phyloP scores from a whole-genome alignment of 106 monocot genomes.

The Platanthera zijinensis region DNA sequence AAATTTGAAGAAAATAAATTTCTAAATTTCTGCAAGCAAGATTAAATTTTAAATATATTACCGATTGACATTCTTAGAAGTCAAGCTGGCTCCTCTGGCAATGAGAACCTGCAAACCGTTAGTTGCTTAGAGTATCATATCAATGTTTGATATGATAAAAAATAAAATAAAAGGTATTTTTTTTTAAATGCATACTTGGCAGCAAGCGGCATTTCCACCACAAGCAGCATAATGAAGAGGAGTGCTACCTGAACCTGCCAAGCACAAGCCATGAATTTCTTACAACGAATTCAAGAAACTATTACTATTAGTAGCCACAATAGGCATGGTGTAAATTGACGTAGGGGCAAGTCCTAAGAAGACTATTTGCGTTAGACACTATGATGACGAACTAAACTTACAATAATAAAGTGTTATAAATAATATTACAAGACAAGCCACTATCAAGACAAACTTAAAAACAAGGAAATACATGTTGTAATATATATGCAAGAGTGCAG shows the following conservation, averaged over 20 bases:
- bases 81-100: slow-evolving; percentile 44
- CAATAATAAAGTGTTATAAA: too few species aligned
- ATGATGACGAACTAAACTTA: too few species aligned
- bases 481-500: too few species aligned
- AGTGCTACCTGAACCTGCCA: slow-evolving; percentile 73
- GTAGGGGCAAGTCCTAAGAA: too few species aligned
- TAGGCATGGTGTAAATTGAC: too few species aligned
- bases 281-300: neutral
- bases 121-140: slow-evolving; percentile 1
- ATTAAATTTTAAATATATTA: slow-evolving; percentile 7
- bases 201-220: slow-evolving; percentile 82
- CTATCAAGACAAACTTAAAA: too few species aligned
- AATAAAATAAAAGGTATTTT: neutral
- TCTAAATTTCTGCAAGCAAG: neutral
- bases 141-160: neutral
- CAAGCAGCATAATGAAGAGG: slow-evolving; percentile 93
- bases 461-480: too few species aligned
- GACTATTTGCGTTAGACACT: too few species aligned
- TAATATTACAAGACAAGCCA: too few species aligned
- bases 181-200: slow-evolving; percentile 39
- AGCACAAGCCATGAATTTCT: neutral
- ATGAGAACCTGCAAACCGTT: slow-evolving; percentile 26
- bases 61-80: slow-evolving; percentile 48
- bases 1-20: neutral
- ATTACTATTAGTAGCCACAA: too few species aligned